phyloP scores from a whole-genome alignment of 192 early-diverging fungal genomes.

The Linderina pennispora region DNA sequence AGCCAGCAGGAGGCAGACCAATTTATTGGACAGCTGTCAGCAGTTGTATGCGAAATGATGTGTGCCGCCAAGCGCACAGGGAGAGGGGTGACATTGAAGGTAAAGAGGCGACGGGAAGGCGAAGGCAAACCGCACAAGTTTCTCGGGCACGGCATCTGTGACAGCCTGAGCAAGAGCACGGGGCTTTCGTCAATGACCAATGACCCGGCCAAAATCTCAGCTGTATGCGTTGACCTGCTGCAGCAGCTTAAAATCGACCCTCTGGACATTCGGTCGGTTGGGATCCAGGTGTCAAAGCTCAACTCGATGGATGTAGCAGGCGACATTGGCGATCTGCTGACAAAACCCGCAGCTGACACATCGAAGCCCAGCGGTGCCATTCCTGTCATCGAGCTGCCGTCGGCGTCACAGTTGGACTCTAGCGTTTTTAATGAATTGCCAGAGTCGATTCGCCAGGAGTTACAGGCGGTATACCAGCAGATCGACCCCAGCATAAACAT shows the following conservation, averaged over 20 bases:
- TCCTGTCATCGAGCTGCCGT: constrained; percentile 27
- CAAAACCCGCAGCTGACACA: constrained; percentile 1
- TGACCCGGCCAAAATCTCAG: constrained; percentile 30
- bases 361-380: too few relatives aligned
- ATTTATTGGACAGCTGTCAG: constrained; percentile 60
- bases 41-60: constrained; percentile 64
- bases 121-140: constrained; percentile 51
- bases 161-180: constrained; percentile 51
- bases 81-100: constrained; percentile 60
- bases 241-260: constrained; percentile 16
- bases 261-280: constrained; percentile 35
- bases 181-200: constrained; percentile 46
- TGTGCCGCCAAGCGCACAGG: constrained; percentile 49
- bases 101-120: constrained; percentile 50
- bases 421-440: constrained; percentile 28
- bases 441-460: constrained; percentile 25
- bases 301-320: constrained; percentile 1
- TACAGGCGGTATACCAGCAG: constrained; percentile 14
- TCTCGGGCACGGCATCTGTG: constrained; percentile 62
- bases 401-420: constrained; percentile 35
- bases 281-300: constrained; percentile 29
- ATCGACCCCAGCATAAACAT: constrained; percentile 2
- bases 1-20: constrained; percentile 56
- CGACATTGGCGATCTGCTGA: constrained; percentile 10
- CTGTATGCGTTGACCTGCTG: constrained; percentile 11